Conservation (phyloP, 208 protist genomes). For the Trypanosoma melophagium region DNA sequence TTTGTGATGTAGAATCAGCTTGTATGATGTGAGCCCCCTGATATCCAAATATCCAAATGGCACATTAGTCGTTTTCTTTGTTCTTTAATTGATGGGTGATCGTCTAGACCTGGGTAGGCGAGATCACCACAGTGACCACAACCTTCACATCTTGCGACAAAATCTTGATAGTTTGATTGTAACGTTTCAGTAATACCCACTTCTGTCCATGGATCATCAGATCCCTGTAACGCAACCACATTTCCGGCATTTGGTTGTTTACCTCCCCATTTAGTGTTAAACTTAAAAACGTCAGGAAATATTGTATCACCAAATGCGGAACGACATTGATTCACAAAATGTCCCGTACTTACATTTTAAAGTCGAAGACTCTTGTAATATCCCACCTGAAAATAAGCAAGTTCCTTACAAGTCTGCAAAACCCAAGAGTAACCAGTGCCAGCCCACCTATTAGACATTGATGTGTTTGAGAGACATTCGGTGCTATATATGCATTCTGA, state of each 20-base stretch:
- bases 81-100: constrained; percentile 18
- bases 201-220: constrained; percentile 40
- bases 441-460: constrained; percentile 31
- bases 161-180: constrained; percentile 19
- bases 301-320: constrained; percentile 29
- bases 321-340: constrained; percentile 47
- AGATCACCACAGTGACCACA: constrained; percentile 48
- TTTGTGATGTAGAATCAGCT: constrained; percentile 1
- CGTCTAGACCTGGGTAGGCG: background rate
- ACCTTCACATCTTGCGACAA: constrained; percentile 38
- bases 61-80: constrained; percentile 25
- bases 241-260: constrained; percentile 32
- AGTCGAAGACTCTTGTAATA: constrained; percentile 39
- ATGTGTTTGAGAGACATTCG: constrained; percentile 33
- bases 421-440: constrained; percentile 35
- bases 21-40: background rate
- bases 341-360: constrained; percentile 21
- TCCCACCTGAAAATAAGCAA: constrained; percentile 41
- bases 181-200: constrained; percentile 28
- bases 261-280: constrained; percentile 38
- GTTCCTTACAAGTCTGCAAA: constrained; percentile 41
- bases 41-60: constrained; percentile 36
- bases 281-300: constrained; percentile 39
- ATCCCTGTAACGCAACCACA: constrained; percentile 38
- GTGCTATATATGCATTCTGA: constrained; percentile 42